phyloP scores from a whole-genome alignment of 345 rosid species.

The Euclidium syriacum region DNA sequence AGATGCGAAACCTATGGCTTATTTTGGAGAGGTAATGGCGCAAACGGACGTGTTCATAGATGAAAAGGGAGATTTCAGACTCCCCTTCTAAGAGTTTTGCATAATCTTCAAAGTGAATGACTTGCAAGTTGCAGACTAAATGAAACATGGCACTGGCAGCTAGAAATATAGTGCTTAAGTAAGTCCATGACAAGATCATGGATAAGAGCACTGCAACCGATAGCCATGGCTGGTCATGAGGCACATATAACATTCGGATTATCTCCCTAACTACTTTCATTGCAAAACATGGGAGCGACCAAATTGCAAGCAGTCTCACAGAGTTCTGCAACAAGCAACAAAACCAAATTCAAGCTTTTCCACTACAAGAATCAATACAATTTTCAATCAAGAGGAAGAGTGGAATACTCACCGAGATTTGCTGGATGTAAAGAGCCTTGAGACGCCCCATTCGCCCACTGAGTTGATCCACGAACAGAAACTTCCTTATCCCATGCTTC shows the following conservation, averaged over 20 bases:
- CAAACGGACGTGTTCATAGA: constrained; percentile 71
- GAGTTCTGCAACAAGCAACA: constrained; percentile 43
- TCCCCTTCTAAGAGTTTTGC: constrained; percentile 65
- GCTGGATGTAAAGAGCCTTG: constrained; percentile 44
- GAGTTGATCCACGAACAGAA: constrained; percentile 70
- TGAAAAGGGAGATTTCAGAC: constrained; percentile 52
- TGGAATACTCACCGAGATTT: constrained; percentile 50
- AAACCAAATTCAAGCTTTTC: no score
- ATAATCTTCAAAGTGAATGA: constrained; percentile 79
- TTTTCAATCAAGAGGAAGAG: neutral
- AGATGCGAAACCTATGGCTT: constrained; percentile 93
- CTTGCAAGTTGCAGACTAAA: constrained; percentile 87
- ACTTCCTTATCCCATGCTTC: constrained; percentile 68
- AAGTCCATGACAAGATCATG: constrained; percentile 72
- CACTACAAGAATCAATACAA: no score
- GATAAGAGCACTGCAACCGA: constrained; percentile 49
- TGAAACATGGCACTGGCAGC: constrained; percentile 78
- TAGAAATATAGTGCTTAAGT: constrained; percentile 57
- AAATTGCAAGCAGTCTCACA: constrained; percentile 49
- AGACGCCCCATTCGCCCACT: constrained; percentile 50
- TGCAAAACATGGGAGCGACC: constrained; percentile 71
- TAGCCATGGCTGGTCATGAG: constrained; percentile 60
- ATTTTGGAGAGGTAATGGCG: constrained; percentile 80
- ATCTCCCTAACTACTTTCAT: constrained; percentile 65
- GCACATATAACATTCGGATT: constrained; percentile 43